Evolutionary conservation across 495 filamentous ascomycete genomes (phyloP), one percentile per base, ranked within the genome.

Genomic region (Penicillium maclennaniae): DNA sequence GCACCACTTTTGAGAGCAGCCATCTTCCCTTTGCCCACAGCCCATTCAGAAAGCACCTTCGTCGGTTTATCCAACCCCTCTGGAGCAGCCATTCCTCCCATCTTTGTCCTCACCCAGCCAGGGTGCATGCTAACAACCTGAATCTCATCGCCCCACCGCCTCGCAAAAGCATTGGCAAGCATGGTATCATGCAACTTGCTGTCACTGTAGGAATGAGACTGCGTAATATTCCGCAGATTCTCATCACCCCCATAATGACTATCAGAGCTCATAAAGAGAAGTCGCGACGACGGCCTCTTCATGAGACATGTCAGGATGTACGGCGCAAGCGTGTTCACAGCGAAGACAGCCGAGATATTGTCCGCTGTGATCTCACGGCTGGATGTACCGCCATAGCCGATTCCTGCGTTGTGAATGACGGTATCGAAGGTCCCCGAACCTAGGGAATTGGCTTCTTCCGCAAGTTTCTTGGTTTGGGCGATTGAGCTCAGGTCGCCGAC

Each of bases 101-200:
- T 80, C 63, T 81, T 79, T 8, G 83, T 87, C 52, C 75, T 67
- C 39, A 85, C 81, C 83, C 83, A 85, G 3, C 83, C 83, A 6
- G 83, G 83, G 63, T 81, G 75, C 59, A 84, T 69, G 5, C 72
- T 69, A 20, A 80, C 71, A 0, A 78, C 75, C 41, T 75, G 64
- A 4, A 79, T 58, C n/a, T 53, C 69, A 3, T 78, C 72, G 6
- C 69, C 65, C 70, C 78, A 80, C 2, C 69, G 65, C 5, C 77
- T 59, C 1, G 79, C 72, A 55, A 83, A 79, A 9, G 73, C 75
- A 50, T 79, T 79, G 6, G 78, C 74, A 8, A 84, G 67, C 69
- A 84, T 70, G 16, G 78, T 65, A 56, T 79, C 71, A 48, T 81
- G 75, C 34, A 84, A 60, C 53, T 83, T 84, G 52, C 68, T 76